These are phyloP conservation scores for Ganoderma meredithae DNA, from an alignment of 1,284 basidiomycete genomes.

Conservation along the genomic window DNA sequence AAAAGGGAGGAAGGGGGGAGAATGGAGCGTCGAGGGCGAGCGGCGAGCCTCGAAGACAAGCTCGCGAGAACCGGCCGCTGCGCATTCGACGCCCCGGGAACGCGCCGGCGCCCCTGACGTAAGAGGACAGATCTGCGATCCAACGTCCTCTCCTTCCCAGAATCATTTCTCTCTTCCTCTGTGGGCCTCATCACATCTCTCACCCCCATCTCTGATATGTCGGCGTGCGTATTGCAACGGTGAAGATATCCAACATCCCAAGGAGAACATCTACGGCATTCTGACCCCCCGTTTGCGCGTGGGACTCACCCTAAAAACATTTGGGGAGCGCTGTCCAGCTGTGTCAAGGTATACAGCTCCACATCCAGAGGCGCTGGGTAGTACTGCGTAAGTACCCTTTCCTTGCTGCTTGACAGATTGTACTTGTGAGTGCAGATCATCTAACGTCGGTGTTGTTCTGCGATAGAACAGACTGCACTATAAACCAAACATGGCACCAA, in stretches of 20 bases:
- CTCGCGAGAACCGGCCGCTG: slow-evolving; percentile 12
- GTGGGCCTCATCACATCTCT: slow-evolving; percentile 21
- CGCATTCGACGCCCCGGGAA: slow-evolving; percentile 15
- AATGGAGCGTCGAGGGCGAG: slow-evolving; percentile 15
- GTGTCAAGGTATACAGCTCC: background rate
- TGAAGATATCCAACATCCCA: background rate
- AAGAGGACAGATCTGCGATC: slow-evolving; percentile 5
- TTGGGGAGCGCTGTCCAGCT: background rate
- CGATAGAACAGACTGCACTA: background rate
- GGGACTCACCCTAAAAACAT: background rate
- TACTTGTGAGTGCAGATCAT: background rate
- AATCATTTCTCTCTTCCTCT: background rate
- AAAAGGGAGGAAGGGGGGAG: background rate
- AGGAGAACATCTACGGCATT: too few species aligned
- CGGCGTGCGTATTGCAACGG: too few species aligned
- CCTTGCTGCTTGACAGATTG: background rate
- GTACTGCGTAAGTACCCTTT: background rate
- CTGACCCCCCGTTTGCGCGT: background rate
- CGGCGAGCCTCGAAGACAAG: slow-evolving; percentile 9
- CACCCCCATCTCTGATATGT: slow-evolving; percentile 21
- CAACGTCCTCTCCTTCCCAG: background rate
- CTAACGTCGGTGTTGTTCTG: background rate
- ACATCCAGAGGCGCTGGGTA: background rate
- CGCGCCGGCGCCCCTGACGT: background rate
- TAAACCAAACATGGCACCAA: slow-evolving; percentile 23